Evolutionary conservation across 2,329 filamentous ascomycete genomes (phyloP).

Genomic region (Lasiodiplodia gonubiensis): DNA sequence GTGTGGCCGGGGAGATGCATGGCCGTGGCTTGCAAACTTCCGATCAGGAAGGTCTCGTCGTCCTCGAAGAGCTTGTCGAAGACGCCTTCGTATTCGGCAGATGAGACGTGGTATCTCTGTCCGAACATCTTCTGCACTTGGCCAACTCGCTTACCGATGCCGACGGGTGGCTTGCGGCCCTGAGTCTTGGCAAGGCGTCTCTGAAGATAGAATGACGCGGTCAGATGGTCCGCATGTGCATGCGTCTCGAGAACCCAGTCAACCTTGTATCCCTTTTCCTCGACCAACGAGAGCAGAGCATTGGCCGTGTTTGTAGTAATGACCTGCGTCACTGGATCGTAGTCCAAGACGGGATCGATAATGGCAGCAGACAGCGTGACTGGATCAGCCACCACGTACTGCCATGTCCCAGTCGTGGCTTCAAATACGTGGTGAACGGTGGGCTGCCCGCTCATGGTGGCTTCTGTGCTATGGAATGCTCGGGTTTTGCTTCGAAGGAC

Average conservation of each 20-base stretch:
- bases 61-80: conserved; percentile 62
- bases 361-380: conserved; percentile 56
- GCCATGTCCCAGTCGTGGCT: conserved; percentile 57
- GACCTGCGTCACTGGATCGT: conserved; percentile 48
- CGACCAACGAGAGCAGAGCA: conserved; percentile 51
- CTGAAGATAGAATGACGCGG: conserved; percentile 63
- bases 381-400: conserved; percentile 64
- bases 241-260: conserved; percentile 65
- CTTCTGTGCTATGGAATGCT: background rate
- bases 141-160: conserved; percentile 60
- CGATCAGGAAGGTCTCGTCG: conserved; percentile 59
- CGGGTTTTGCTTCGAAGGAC: background rate
- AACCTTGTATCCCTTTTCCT: conserved; percentile 53
- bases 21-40: conserved; percentile 51
- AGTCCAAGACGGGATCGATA: conserved; percentile 66
- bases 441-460: conserved; percentile 29
- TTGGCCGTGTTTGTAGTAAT: conserved; percentile 61
- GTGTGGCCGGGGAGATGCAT: conserved; percentile 65
- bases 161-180: conserved; percentile 49
- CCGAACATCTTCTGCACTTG: conserved; percentile 58
- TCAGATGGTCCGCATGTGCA: conserved; percentile 64
- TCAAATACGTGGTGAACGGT: conserved; percentile 43
- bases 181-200: conserved; percentile 46
- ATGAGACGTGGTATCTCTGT: conserved; percentile 52
- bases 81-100: conserved; percentile 49